phyloP scores from a whole-genome alignment of 495 filamentous ascomycete species.

The Aspergillus panamensis region DNA sequence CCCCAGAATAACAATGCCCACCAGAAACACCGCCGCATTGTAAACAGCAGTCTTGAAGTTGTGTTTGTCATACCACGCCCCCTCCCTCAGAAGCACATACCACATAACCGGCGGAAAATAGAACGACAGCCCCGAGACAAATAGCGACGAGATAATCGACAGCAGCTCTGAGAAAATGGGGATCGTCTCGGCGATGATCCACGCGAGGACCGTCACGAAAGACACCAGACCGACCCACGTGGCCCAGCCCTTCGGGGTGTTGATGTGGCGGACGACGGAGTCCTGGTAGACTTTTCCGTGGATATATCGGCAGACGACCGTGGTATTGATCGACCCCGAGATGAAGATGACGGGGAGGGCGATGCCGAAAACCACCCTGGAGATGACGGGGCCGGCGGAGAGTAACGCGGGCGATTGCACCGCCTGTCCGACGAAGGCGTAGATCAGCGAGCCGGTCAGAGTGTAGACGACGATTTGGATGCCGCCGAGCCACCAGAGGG shows the following conservation, averaged over 20 bases:
- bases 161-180: slow-evolving; percentile 64
- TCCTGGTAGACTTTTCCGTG: slow-evolving; percentile 53
- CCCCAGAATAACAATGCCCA: neutral
- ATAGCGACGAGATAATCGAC: slow-evolving; percentile 56
- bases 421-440: slow-evolving; percentile 60
- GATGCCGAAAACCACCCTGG: slow-evolving; percentile 69
- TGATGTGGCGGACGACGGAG: slow-evolving; percentile 53
- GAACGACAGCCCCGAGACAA: slow-evolving; percentile 63
- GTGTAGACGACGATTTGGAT: slow-evolving; percentile 65
- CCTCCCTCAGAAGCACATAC: slow-evolving; percentile 51
- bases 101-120: slow-evolving; percentile 63
- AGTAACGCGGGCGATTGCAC: slow-evolving; percentile 65
- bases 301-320: slow-evolving; percentile 56
- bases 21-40: neutral
- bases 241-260: slow-evolving; percentile 52
- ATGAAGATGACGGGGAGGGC: slow-evolving; percentile 71
- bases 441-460: slow-evolving; percentile 61
- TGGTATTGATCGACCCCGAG: slow-evolving; percentile 59
- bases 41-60: neutral
- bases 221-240: slow-evolving; percentile 54
- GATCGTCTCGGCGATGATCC: slow-evolving; percentile 63
- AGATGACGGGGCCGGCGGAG: slow-evolving; percentile 53
- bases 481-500: slow-evolving; percentile 54
- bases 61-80: slow-evolving; percentile 5
- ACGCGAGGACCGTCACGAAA: slow-evolving; percentile 56